These are phyloP conservation scores for Colletotrichum sp. DNA, from an alignment of 2,329 filamentous ascomycete genomes.

Conservation along the genomic window DNA sequence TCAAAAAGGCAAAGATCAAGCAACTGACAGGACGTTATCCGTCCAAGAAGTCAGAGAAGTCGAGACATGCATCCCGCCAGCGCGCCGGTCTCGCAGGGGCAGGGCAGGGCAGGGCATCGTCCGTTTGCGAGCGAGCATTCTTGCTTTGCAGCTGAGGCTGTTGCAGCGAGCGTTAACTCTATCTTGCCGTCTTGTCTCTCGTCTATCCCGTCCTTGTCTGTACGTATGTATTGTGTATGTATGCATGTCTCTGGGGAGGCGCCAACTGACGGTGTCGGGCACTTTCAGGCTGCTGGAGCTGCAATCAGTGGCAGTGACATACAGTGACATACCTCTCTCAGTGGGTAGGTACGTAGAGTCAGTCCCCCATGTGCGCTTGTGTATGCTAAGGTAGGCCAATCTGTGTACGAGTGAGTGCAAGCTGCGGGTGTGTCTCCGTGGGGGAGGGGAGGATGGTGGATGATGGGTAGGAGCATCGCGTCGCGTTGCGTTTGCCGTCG, in stretches of 20 bases:
- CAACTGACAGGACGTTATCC: neutral
- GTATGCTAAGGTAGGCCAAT: neutral
- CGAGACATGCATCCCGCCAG: neutral
- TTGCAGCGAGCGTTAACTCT: neutral
- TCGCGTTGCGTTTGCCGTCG: conserved; percentile 2
- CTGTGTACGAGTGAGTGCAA: neutral
- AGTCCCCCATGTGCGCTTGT: neutral
- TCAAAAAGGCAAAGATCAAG: neutral
- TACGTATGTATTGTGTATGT: neutral
- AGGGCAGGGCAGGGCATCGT: neutral
- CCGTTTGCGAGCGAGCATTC: neutral
- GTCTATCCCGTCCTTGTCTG: neutral
- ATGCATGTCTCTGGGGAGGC: neutral
- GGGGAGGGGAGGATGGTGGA: neutral
- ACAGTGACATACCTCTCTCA: neutral
- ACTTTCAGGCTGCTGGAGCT: neutral
- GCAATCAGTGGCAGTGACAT: neutral
- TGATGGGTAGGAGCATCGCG: conserved; percentile 7
- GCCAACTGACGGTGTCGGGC: neutral
- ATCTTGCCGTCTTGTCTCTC: neutral
- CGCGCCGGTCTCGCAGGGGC: neutral
- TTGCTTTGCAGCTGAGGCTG: neutral
- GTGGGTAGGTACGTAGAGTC: neutral
- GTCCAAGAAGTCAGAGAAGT: neutral
- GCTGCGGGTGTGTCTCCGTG: neutral